A percentile compares a stretch with the other conserved stretches of the same genome.
phyloP scores from a whole-genome alignment of 2,329 filamentous ascomycete species.

The Penicillium sp. region DNA sequence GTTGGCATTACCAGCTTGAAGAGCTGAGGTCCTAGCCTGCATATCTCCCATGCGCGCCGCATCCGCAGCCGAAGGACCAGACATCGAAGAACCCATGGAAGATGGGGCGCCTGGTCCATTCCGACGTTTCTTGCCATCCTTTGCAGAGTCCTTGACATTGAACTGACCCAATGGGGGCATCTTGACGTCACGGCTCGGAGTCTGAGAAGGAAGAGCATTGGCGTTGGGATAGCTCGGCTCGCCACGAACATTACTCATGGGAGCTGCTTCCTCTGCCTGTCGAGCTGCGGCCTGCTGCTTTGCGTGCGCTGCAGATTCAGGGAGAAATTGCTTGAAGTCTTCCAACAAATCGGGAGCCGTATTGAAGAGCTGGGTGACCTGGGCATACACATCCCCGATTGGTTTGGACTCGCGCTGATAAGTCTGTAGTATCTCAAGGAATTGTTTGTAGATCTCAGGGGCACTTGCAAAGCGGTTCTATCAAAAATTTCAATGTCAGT shows the following conservation, averaged over 20 bases:
- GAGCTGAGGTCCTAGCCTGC: too few relatives aligned
- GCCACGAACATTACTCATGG: conserved; percentile 54
- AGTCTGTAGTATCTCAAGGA: conserved; percentile 93
- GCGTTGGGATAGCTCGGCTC: too few relatives aligned
- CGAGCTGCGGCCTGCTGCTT: conserved; percentile 52
- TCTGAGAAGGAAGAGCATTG: conserved; percentile 43
- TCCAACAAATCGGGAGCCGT: conserved; percentile 88
- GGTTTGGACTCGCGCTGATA: conserved; percentile 97
- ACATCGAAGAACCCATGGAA: too few relatives aligned
- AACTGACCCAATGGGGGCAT: conserved; percentile 95
- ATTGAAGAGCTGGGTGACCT: conserved; percentile 89
- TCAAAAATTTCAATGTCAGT: too few relatives aligned
- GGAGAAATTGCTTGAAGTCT: conserved; percentile 97
- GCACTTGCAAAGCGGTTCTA: conserved; percentile 97
- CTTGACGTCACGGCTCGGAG: conserved; percentile 49
- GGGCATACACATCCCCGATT: conserved; percentile 94
- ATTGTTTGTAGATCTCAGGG: conserved; percentile 98
- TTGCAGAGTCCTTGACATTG: conserved; percentile 74
- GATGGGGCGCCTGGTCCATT: conserved; percentile 51
- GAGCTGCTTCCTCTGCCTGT: conserved; percentile 61
- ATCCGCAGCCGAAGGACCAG: too few relatives aligned
- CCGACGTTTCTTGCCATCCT: conserved; percentile 82
- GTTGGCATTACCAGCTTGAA: conserved; percentile 37
- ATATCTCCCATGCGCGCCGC: too few relatives aligned
- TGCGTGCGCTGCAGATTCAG: conserved; percentile 69